A percentile compares a stretch with the other conserved stretches of the same genome.
Conservation (phyloP, 306 rosid genomes). For the Biancaea sappan region DNA sequence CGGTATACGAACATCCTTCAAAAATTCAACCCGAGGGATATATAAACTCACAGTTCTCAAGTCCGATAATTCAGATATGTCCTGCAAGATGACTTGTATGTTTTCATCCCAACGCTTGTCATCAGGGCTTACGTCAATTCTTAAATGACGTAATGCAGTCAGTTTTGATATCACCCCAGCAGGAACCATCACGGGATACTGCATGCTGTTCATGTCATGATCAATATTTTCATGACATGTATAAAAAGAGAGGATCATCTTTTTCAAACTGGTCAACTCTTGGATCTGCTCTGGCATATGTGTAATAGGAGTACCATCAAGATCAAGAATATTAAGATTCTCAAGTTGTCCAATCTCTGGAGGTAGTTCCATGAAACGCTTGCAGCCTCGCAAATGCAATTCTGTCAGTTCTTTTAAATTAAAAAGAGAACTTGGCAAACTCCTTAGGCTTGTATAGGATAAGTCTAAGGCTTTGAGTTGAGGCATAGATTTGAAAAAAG, state of each 20-base stretch:
- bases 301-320: not conserved
- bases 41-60: not conserved
- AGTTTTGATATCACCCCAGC: not conserved
- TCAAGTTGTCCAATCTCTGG: not conserved
- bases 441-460: not conserved
- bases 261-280: not conserved
- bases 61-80: not conserved
- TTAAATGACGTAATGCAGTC: not conserved
- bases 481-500: not conserved
- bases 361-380: not conserved
- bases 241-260: not conserved
- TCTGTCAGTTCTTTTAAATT: not conserved
- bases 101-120: not conserved
- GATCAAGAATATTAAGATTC: conserved; percentile 1
- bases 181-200: not conserved
- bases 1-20: not conserved
- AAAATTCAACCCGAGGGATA: conserved; percentile 4
- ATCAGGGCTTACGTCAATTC: conserved; percentile 3
- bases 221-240: not conserved
- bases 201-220: too few species aligned
- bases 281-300: not conserved
- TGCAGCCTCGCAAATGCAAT: not conserved
- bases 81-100: not conserved
- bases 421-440: not conserved
- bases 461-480: not conserved